These are phyloP conservation scores for Ilex aquifolium DNA, from an alignment of 257 asterid species.

Conservation along the genomic window DNA sequence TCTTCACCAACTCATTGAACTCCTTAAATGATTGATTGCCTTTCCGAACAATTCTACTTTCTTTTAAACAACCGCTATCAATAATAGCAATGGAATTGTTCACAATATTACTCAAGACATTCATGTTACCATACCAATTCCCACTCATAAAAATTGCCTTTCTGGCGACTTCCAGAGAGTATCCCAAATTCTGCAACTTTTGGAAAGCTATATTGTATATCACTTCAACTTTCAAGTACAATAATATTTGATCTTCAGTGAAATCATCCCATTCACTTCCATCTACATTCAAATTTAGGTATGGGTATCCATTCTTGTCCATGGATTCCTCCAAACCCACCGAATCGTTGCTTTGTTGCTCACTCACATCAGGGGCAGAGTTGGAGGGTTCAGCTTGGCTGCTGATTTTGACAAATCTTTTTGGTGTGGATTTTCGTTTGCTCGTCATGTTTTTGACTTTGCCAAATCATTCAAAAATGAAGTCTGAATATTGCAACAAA, in stretches of 20 bases:
- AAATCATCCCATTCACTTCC: too few species aligned
- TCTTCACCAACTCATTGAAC: slow-evolving; percentile 6
- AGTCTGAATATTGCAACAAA: slow-evolving; percentile 14
- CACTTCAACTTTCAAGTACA: too few species aligned
- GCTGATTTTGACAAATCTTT: slow-evolving; percentile 6
- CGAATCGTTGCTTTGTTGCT: too few species aligned
- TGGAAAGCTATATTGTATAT: slow-evolving; percentile 8
- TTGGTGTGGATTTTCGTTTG: slow-evolving; percentile 19
- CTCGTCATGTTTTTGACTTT: slow-evolving; percentile 18
- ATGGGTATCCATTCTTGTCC: too few species aligned
- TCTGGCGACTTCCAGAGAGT: slow-evolving; percentile 9
- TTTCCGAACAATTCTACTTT: background rate
- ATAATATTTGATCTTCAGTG: too few species aligned
- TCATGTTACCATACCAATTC: slow-evolving; percentile 1
- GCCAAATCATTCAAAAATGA: slow-evolving; percentile 13
- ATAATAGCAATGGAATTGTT: slow-evolving; percentile 11
- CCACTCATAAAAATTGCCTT: slow-evolving; percentile 11
- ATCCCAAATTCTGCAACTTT: slow-evolving; percentile 14
- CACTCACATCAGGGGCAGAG: slow-evolving; percentile 4
- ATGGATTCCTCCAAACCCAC: too few species aligned
- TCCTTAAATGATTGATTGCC: slow-evolving; percentile 11
- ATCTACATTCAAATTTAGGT: too few species aligned
- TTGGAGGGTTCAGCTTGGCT: slow-evolving; percentile 9
- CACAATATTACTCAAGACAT: slow-evolving; percentile 7
- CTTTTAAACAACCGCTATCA: too few species aligned